These are phyloP conservation scores for Penicillium sp. DNA, from an alignment of 2,329 filamentous ascomycete genomes.

Conservation along the genomic window DNA sequence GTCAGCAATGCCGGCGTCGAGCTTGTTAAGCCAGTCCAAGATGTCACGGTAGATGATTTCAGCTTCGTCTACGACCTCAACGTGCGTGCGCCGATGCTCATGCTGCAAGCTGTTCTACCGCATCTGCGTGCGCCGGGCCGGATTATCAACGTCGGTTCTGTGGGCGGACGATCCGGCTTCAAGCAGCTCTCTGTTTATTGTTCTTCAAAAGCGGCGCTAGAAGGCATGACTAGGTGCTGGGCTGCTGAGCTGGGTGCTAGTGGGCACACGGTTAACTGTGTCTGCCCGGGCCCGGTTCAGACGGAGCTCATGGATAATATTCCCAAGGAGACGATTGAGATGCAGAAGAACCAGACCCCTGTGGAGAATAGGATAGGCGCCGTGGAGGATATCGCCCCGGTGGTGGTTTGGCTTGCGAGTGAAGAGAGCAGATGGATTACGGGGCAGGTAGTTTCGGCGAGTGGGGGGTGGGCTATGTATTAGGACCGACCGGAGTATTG, in stretches of 20 bases:
- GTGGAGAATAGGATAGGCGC: conserved; percentile 1
- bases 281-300: conserved; percentile 64
- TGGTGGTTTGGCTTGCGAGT: conserved; percentile 9
- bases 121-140: background rate
- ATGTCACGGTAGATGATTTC: conserved; percentile 1
- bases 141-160: background rate
- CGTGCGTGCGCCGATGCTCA: conserved; percentile 11
- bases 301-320: conserved; percentile 63
- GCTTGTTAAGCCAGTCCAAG: background rate
- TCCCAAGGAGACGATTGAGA: conserved; percentile 47
- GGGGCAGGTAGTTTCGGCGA: conserved; percentile 17
- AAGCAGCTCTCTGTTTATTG: conserved; percentile 57
- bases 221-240: conserved; percentile 64
- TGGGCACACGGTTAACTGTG: conserved; percentile 65
- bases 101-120: conserved; percentile 13
- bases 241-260: conserved; percentile 61
- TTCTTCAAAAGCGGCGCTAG: conserved; percentile 64
- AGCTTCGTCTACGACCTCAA: conserved; percentile 14
- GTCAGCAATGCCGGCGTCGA: conserved; percentile 13
- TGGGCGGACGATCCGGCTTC: conserved; percentile 54
- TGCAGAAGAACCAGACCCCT: conserved; percentile 48
- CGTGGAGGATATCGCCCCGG: conserved; percentile 12
- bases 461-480: conserved; percentile 7
- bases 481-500: background rate
- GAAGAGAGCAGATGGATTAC: conserved; percentile 18